A percentile compares a stretch with the other conserved stretches of the same genome.
Conservation (phyloP, 306 rosid species). For the Quercus gilva region DNA sequence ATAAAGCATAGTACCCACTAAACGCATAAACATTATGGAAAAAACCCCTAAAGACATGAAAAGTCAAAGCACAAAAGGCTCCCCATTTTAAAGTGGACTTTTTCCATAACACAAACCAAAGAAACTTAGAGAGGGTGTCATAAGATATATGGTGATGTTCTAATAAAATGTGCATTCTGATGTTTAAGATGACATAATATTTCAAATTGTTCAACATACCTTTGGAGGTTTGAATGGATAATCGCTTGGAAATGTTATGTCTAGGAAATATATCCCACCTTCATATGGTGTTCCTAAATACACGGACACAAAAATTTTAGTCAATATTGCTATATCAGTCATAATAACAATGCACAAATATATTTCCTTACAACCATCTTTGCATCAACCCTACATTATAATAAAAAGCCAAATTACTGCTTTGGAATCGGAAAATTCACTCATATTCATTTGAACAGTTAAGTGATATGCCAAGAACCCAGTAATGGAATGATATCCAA, state of each 20-base stretch:
- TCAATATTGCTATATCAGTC: conserved; percentile 14
- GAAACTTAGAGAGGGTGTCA: background rate
- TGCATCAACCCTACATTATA: background rate
- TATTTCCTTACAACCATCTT: background rate
- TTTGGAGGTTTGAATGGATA: conserved; percentile 88
- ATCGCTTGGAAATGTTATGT: conserved; percentile 69
- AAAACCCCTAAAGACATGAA: no score
- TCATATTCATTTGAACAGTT: background rate
- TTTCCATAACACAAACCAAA: no score
- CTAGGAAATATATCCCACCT: conserved; percentile 88
- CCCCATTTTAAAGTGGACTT: no score
- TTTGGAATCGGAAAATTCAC: background rate
- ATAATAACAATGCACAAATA: background rate
- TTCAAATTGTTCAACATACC: conserved; percentile 34
- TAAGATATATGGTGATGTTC: background rate
- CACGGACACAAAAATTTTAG: conserved; percentile 1
- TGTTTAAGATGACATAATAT: background rate
- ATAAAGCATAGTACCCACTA: background rate
- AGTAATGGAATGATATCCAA: background rate
- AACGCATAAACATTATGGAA: background rate
- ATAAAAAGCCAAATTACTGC: background rate
- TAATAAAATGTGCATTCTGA: background rate
- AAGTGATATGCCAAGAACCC: background rate
- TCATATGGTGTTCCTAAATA: conserved; percentile 74
- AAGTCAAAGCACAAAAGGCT: no score